phyloP scores from a whole-genome alignment of 768 basidiomycete genomes.

The Boletales sp. region DNA sequence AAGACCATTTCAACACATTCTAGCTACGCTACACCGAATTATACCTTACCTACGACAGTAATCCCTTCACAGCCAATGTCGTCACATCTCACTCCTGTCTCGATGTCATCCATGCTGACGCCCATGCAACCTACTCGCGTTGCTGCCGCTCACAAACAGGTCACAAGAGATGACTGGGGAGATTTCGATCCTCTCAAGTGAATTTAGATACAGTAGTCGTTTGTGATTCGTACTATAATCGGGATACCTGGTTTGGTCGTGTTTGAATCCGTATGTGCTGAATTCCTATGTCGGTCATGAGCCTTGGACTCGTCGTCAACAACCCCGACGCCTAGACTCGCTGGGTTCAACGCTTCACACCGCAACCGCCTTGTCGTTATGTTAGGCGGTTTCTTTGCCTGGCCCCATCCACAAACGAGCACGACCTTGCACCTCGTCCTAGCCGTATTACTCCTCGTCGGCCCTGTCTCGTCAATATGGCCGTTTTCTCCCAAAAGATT shows the following conservation, averaged over 20 bases:
- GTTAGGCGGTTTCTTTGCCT: conserved; percentile 1
- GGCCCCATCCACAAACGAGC: neutral
- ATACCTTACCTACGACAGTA: conserved; percentile 15
- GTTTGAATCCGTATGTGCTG: conserved; percentile 14
- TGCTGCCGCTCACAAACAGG: conserved; percentile 39
- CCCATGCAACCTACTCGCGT: conserved; percentile 54
- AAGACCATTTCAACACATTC: conserved; percentile 9
- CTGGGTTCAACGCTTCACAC: too few species aligned
- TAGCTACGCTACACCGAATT: conserved; percentile 12
- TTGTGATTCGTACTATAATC: too few species aligned
- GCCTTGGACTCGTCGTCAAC: neutral
- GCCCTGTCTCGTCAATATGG: conserved; percentile 50
- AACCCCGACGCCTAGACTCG: too few species aligned
- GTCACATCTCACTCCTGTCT: conserved; percentile 29
- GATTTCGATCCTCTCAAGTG: conserved; percentile 69
- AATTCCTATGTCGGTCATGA: conserved; percentile 4
- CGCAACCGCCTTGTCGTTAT: conserved; percentile 2
- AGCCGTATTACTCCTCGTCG: conserved; percentile 11
- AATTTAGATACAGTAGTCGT: conserved; percentile 5
- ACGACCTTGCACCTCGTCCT: conserved; percentile 8
- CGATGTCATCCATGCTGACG: conserved; percentile 52
- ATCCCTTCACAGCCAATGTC: conserved; percentile 23
- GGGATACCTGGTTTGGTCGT: too few species aligned
- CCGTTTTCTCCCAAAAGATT: conserved; percentile 88
- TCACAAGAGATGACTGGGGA: conserved; percentile 68